Evolutionary conservation across 495 filamentous ascomycete genomes (phyloP), one percentile per base, ranked within the genome.

Genomic region (Hypoxylon rickii): DNA sequence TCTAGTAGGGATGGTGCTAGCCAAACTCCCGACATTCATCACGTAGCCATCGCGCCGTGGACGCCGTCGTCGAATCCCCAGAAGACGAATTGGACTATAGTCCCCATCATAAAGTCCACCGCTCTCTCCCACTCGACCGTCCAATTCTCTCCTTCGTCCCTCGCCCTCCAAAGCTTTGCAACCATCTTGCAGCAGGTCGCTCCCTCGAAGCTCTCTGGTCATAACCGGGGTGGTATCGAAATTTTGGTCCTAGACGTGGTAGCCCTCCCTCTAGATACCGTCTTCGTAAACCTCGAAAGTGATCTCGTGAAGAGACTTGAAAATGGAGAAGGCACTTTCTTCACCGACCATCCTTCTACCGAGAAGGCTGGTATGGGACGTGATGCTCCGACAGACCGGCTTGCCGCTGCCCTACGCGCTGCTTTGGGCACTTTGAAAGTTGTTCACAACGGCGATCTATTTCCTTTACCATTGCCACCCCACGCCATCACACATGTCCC

Each of bases 401-500:
- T 96, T 61, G 89, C 84, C 17, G 78, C 86, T 45, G 89, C 90
- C n/a, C 80, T 97, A 20, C 83, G 89, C 15, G 82, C 87, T 44
- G 88, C 91, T 2, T 70, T 96, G 34, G 74, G 79, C 12, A 77
- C 80, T 7, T 77, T 90, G 19, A 84, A 84, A 34, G 78, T 98
- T 12, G 82, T 96, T 10, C 94, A 95, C 66, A 79, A 84, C 11
- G 90, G 89, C 1, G 94, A 97, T 65, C 71, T 92, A 34, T 82
- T 98, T 51, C 87, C 89, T 1, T 76, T 98, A 32, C 89, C 89
- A 3, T 73, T 96, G 15, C 87, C 89, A 13, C 81, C 89, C n/a
- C 90, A 96, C 72, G 89, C 90, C 7, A 90, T 94, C 57, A 97
- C 89, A 29, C 92, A 92, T 73, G 88, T 86, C 11, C 84, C 87